Evolutionary conservation across 768 basidiomycete species (phyloP).

Genomic region (Leccinum uliginosum): DNA sequence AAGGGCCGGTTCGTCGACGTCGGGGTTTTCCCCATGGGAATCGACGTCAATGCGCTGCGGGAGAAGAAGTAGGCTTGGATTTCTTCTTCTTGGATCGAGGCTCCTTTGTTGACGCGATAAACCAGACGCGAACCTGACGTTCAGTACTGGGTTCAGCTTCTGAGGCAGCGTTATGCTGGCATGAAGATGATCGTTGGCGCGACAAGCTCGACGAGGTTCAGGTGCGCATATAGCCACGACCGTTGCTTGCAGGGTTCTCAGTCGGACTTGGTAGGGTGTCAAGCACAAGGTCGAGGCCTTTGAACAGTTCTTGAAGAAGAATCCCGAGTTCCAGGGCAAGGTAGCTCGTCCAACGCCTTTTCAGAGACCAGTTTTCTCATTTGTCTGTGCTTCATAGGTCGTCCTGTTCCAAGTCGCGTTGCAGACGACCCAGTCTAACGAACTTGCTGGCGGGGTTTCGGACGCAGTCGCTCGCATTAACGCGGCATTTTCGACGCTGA

Average conservation of each 20-base stretch:
- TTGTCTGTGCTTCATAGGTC: slow-evolving; percentile 35
- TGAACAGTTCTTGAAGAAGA: slow-evolving; percentile 72
- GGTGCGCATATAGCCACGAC: slow-evolving; percentile 25
- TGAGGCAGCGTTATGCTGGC: slow-evolving; percentile 79
- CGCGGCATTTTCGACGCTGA: slow-evolving; percentile 76
- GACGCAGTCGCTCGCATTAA: slow-evolving; percentile 77
- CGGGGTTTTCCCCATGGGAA: slow-evolving; percentile 87
- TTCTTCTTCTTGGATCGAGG: slow-evolving; percentile 1
- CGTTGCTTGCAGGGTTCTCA: not conserved
- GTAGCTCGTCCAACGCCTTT: slow-evolving; percentile 27
- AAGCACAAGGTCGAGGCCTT: slow-evolving; percentile 81
- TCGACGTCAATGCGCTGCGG: slow-evolving; percentile 67
- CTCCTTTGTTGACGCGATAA: not conserved
- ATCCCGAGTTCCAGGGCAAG: slow-evolving; percentile 78
- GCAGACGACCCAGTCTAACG: slow-evolving; percentile 74
- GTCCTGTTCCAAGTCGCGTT: slow-evolving; percentile 87
- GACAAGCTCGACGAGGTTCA: slow-evolving; percentile 89
- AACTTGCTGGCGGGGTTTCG: slow-evolving; percentile 66
- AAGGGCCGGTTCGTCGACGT: slow-evolving; percentile 73
- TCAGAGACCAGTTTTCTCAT: not conserved
- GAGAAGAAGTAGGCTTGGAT: slow-evolving; percentile 52
- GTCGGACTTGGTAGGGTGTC: slow-evolving; percentile 47
- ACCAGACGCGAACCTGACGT: slow-evolving; percentile 71
- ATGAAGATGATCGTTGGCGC: slow-evolving; percentile 82
- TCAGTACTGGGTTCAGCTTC: slow-evolving; percentile 71